Evolutionary conservation across 441 rosid genomes (phyloP).

Genomic region (Cnidoscolus chayamansa): DNA sequence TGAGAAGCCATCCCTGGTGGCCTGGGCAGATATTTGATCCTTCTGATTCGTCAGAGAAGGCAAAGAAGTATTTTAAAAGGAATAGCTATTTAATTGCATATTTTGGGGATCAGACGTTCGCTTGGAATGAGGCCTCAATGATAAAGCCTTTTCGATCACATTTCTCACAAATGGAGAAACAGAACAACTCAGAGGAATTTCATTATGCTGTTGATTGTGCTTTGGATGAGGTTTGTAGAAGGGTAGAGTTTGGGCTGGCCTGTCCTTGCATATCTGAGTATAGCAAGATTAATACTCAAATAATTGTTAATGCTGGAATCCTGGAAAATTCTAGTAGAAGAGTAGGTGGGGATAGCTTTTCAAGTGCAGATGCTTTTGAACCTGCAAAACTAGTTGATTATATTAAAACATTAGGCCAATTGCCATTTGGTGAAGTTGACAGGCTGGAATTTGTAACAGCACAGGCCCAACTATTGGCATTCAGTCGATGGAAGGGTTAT

Average conservation of each 20-base stretch:
- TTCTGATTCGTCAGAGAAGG: constrained; percentile 54
- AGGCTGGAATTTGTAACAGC: constrained; percentile 49
- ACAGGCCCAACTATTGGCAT: constrained; percentile 57
- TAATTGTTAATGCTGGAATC: constrained; percentile 58
- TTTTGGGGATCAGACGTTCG: constrained; percentile 73
- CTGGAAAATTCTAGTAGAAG: constrained; percentile 40
- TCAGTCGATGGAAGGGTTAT: constrained; percentile 66
- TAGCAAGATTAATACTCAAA: constrained; percentile 44
- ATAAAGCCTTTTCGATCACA: constrained; percentile 59
- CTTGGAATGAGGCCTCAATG: constrained; percentile 62
- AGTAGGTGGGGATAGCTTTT: constrained; percentile 49
- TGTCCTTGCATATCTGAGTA: constrained; percentile 62
- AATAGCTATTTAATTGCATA: constrained; percentile 57
- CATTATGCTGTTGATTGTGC: constrained; percentile 62
- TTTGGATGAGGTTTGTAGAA: constrained; percentile 70
- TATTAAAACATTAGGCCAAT: constrained; percentile 45
- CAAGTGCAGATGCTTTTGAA: constrained; percentile 44
- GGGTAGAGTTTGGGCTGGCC: constrained; percentile 64
- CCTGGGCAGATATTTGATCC: constrained; percentile 70
- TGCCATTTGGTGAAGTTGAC: constrained; percentile 36
- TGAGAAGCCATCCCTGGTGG: constrained; percentile 95
- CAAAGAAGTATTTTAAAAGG: constrained; percentile 58
- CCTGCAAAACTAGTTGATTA: constrained; percentile 47
- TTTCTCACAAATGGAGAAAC: constrained; percentile 62
- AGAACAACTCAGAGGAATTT: constrained; percentile 47